Conservation (phyloP, 208 protist genomes). For the Crithidia acanthocephali region DNA sequence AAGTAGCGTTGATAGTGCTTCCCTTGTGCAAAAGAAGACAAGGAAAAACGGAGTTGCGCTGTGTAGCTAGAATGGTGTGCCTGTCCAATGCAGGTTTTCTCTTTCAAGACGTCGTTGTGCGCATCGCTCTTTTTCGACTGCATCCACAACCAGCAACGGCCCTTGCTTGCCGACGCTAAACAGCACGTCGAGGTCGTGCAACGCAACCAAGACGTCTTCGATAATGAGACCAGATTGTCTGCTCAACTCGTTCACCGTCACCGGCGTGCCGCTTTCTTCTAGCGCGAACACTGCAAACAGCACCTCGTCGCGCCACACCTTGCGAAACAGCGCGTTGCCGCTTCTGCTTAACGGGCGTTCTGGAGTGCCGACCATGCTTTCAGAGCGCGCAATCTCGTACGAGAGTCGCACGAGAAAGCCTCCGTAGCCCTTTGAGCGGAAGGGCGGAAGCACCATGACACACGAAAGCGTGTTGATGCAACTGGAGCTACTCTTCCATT, state of each 20-base stretch:
- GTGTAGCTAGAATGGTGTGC: constrained; percentile 5
- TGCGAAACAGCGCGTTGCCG: constrained; percentile 66
- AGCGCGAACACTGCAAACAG: constrained; percentile 53
- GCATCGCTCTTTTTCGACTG: constrained; percentile 3
- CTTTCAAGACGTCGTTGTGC: constrained; percentile 14
- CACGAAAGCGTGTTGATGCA: constrained; percentile 84
- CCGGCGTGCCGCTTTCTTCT: constrained; percentile 32
- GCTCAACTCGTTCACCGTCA: constrained; percentile 68
- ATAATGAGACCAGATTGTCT: constrained; percentile 59
- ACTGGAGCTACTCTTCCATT: constrained; percentile 54
- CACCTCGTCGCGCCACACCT: constrained; percentile 67
- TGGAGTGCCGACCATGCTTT: constrained; percentile 61
- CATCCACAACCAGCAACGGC: constrained; percentile 44
- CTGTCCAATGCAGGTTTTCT: constrained; percentile 44
- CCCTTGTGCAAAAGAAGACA: too few relatives aligned
- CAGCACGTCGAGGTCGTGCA: constrained; percentile 62
- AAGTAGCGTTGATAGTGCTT: too few relatives aligned
- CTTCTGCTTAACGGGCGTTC: constrained; percentile 68
- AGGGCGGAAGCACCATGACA: constrained; percentile 76
- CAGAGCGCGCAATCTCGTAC: constrained; percentile 69
- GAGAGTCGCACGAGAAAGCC: constrained; percentile 67
- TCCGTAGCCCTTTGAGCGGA: constrained; percentile 70
- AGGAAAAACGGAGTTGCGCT: background rate
- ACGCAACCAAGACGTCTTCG: constrained; percentile 62
- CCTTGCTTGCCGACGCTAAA: constrained; percentile 52